Percentiles rank a stretch among this genome's conserved stretches.
These are phyloP conservation scores for Vigna hirtella DNA, from an alignment of 306 rosid species.

Conservation along the genomic window DNA sequence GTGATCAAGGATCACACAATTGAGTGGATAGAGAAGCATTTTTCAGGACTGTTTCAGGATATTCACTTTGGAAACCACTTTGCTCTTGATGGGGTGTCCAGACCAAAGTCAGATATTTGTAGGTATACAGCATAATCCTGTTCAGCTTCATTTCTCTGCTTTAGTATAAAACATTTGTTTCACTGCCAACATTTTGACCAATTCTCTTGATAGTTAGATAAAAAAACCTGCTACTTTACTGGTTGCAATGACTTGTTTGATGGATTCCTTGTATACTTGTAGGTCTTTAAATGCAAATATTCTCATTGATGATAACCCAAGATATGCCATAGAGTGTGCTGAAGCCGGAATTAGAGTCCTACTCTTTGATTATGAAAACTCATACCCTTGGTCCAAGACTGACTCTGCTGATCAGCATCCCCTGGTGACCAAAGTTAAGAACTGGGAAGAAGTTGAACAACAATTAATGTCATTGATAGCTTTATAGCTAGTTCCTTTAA, in stretches of 20 bases:
- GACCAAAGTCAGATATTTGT: conserved; percentile 88
- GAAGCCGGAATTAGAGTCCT: conserved; percentile 77
- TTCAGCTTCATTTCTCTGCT: conserved; percentile 7
- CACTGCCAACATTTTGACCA: conserved; percentile 8
- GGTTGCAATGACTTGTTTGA: conserved; percentile 34
- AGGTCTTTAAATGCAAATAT: conserved; percentile 80
- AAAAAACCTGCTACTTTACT: not conserved
- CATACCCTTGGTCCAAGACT: conserved; percentile 86
- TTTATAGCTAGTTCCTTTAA: conserved; percentile 33
- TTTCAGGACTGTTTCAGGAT: conserved; percentile 78
- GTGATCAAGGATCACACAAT: conserved; percentile 87
- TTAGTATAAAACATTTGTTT: not conserved
- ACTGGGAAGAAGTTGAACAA: conserved; percentile 89
- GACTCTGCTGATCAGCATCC: conserved; percentile 61
- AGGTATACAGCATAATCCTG: conserved; percentile 53
- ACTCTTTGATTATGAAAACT: conserved; percentile 88
- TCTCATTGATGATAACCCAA: conserved; percentile 87
- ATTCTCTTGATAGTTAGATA: not conserved
- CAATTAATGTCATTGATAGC: conserved; percentile 57
- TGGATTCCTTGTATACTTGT: conserved; percentile 27
- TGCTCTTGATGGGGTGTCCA: conserved; percentile 81
- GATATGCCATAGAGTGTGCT: conserved; percentile 87
- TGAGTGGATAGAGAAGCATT: conserved; percentile 81
- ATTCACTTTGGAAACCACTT: conserved; percentile 96
- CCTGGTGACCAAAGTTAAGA: conserved; percentile 70